phyloP scores from a whole-genome alignment of 257 asterid genomes.

The Haberlea rhodopensis region DNA sequence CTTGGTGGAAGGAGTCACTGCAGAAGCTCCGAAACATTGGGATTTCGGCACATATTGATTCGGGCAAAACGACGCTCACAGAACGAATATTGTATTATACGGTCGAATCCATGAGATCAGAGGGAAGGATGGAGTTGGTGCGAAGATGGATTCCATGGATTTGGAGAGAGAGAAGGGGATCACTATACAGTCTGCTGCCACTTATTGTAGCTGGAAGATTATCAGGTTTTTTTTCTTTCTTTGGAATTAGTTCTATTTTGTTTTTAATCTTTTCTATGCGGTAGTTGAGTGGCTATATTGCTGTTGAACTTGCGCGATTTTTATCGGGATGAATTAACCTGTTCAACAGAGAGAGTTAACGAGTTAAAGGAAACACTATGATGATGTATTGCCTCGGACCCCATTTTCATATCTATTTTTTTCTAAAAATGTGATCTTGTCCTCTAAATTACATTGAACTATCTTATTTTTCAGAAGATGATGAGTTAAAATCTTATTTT shows the following conservation, averaged over 20 bases:
- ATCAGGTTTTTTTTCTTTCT: conserved; percentile 63
- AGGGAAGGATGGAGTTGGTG: conserved; percentile 97
- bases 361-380: not conserved
- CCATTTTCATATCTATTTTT: not conserved
- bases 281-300: too few relatives aligned
- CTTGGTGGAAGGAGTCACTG: conserved; percentile 80
- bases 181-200: conserved; percentile 96
- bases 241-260: not conserved
- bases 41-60: conserved; percentile 93
- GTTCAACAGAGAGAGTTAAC: not conserved
- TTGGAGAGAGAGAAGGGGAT: conserved; percentile 99
- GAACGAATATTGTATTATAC: conserved; percentile 85
- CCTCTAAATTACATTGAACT: not conserved
- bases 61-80: conserved; percentile 93
- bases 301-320: too few relatives aligned
- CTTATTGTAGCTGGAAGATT: conserved; percentile 93
- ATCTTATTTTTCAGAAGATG: not conserved
- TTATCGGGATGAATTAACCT: conserved; percentile 1
- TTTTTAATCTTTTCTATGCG: not conserved
- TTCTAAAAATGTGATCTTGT: not conserved
- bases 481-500: not conserved
- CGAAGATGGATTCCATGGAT: conserved; percentile 99
- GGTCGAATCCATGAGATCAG: conserved; percentile 96
- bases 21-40: conserved; percentile 85
- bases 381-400: not conserved